A percentile compares a stretch with the other conserved stretches of the same genome.
Conservation (phyloP, 202 grass and related monocot genomes). For the Panicum virgatum region DNA sequence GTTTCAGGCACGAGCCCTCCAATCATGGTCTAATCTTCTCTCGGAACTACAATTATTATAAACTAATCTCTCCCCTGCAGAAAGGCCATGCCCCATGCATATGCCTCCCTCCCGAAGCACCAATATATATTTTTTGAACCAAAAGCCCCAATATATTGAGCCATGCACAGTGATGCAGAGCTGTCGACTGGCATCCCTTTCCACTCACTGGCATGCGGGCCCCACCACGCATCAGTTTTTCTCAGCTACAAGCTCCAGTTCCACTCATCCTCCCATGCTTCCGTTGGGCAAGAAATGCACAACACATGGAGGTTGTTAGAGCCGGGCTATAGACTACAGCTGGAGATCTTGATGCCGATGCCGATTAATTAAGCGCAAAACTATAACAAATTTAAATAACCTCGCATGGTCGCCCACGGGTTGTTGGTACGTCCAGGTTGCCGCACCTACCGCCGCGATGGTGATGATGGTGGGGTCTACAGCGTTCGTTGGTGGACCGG, state of each 20-base stretch:
- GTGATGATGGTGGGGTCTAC: too few relatives aligned
- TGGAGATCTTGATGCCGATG: conserved; percentile 33
- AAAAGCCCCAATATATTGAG: neutral
- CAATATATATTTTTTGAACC: too few relatives aligned
- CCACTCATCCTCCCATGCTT: neutral
- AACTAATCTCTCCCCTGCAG: neutral
- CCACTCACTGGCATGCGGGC: neutral
- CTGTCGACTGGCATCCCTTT: neutral
- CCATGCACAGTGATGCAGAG: neutral
- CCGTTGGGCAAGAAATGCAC: neutral
- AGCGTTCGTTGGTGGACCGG: conserved; percentile 41
- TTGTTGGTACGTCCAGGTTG: conserved; percentile 46
- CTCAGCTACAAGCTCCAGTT: neutral
- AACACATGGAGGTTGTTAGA: conserved; percentile 18
- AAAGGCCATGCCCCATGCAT: neutral
- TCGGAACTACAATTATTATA: neutral
- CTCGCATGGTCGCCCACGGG: conserved; percentile 27
- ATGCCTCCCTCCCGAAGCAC: too few relatives aligned
- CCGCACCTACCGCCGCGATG: conserved; percentile 22
- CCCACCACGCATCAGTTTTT: neutral
- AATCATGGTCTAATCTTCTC: neutral
- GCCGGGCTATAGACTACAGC: conserved; percentile 3
- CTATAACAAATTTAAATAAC: neutral
- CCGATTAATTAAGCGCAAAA: conserved; percentile 1
- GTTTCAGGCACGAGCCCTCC: neutral